Evolutionary conservation across 257 asterid species (phyloP), one percentile per base, ranked within the genome.

Genomic region (Solanum chaucha): DNA sequence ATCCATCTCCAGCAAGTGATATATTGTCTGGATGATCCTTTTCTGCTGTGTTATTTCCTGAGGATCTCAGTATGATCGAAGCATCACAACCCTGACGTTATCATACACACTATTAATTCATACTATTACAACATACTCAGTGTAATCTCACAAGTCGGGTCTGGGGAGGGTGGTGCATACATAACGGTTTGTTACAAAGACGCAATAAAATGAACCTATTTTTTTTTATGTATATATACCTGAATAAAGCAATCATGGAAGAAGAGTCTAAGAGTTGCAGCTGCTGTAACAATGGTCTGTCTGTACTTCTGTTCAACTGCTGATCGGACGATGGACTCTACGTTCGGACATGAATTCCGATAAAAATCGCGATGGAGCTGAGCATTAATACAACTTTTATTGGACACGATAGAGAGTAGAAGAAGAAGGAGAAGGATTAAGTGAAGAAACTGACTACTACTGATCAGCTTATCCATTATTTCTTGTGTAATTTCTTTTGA

Each of bases 1-100:
- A 96, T 26, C 99, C 99, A 86, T 96, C 99, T 84, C 99, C 99
- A 13, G 99, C 99, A 0, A 96, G 93, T 1, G 99, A 96, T 70
- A 96, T 93, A 89, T 96, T 94, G 15, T 94, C 98, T 0, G 98
- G 97, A n/a, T 95, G 98, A 80, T 96, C 98, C 92, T 94, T 96
- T 93, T 96, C 99, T 22, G 96, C 98, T 22, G 86, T 84, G 40
- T 90, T 90, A 38, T 87, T 91, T 0, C 94, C 91, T 19, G 93
- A 89, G 4, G 93, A 87, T 8, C 85, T 81, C 68, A 96, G 61
- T 88, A 94, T 64, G 38, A 96, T n/a, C 0, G 99, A 96, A 1
- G 97, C 99, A 82, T 96, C 99, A 64, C 99, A 96, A 1, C 99
- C 99, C 98, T 95, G 44, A 32, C 74, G n/a, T 12, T 15, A 12